Conservation (phyloP, 768 basidiomycete species). For the Pleurotus tuoliensis region DNA sequence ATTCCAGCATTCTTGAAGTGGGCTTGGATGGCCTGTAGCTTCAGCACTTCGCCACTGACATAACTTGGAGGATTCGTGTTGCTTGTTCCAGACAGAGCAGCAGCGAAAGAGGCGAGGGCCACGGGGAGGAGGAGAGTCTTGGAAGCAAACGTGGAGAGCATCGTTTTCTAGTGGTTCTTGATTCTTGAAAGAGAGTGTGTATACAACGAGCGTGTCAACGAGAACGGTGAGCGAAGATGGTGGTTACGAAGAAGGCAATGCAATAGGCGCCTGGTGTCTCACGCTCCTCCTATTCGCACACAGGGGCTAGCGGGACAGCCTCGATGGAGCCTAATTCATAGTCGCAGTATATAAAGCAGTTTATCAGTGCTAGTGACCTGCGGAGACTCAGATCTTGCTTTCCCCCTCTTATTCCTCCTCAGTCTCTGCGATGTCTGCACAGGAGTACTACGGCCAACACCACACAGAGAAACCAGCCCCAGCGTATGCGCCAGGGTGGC, state of each 20-base stretch:
- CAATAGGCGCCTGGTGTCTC: no score
- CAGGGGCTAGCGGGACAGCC: no score
- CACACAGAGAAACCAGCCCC: slow-evolving; percentile 5
- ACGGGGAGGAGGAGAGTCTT: neutral
- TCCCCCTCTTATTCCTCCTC: neutral
- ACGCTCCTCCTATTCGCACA: no score
- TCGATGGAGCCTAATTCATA: no score
- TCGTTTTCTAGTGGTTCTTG: no score
- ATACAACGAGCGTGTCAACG: no score
- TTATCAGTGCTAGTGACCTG: neutral
- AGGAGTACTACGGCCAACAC: neutral
- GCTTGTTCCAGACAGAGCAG: neutral
- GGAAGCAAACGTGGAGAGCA: no score
- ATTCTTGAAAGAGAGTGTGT: no score
- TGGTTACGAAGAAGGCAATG: no score
- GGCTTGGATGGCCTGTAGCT: slow-evolving; percentile 60
- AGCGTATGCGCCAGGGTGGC: slow-evolving; percentile 3
- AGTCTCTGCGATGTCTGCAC: neutral
- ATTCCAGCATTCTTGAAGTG: slow-evolving; percentile 60
- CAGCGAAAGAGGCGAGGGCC: neutral
- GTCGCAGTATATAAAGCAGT: no score
- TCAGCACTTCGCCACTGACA: slow-evolving; percentile 20
- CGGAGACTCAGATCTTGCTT: neutral
- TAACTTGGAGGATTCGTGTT: no score
- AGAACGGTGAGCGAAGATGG: no score